Base-by-base conservation (phyloP, 129 eudicot genomes). In the Oenanthe sinensis region DNA sequence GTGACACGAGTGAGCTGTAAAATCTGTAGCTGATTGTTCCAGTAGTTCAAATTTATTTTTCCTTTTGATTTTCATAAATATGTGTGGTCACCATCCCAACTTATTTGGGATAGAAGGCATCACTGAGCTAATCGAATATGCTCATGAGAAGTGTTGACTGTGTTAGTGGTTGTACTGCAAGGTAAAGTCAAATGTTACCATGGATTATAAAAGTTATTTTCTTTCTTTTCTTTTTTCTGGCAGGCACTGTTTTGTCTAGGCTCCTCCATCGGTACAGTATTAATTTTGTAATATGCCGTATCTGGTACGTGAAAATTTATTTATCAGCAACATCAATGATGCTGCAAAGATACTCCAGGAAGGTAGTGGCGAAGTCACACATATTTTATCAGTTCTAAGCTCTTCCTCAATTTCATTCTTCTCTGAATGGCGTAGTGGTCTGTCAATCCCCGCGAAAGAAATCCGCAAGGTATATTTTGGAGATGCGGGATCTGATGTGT, bases 331-430 rank as follows among this genome's bases (percentile, higher is more conserved):
- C 90, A 94, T 94, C 15, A 81, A 77, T 55, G 96, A 87, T 78
- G 98, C 98, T 24, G 98, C 97, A 50, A 87, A 88, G 60, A 84
- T 94, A 71, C 96, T 94, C 26, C 90, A 91, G 86, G 83, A 87
- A 19, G 92, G 87, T n/a, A 91, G 88, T 77, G 79, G 86, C 52
- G 89, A 88, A 58, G 81, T 94, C 74, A 94, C 98, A 6, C 96
- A 94, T 68, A 83, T 94, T 62, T 83, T 94, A 39, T 94, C 98
- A 36, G 90, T 91, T 43, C 88, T 94, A 28, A 94, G 98, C 77
- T 94, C 98, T 7, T 90, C 92, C 40, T 91, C 97, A 26, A 91
- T 94, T 9, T 78, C 87, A 30, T 94, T 94, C 81, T 94, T 94
- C 87, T 74, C 97, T 0, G 98, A 94, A 80, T 94, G 98, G 98